A percentile compares a stretch with the other conserved stretches of the same genome.
phyloP scores from a whole-genome alignment of 129 eudicot species.

The Flaveria brownii region DNA sequence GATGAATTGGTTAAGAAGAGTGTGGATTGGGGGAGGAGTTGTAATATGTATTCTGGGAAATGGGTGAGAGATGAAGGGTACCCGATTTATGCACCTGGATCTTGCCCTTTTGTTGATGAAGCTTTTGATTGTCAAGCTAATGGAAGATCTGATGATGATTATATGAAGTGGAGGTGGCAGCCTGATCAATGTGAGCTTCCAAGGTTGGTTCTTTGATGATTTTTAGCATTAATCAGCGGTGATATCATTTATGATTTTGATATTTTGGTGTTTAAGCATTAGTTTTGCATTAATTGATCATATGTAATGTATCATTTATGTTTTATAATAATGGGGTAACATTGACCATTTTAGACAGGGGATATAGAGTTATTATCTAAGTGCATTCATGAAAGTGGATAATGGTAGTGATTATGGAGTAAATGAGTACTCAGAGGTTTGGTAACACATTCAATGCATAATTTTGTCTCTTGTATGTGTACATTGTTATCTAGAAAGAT shows the following conservation, averaged over 20 bases:
- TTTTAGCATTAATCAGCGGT: slow-evolving; percentile 16
- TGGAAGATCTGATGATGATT: slow-evolving; percentile 75
- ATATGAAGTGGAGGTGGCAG: slow-evolving; percentile 82
- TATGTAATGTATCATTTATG: no score
- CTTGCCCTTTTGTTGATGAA: no score
- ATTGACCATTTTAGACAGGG: no score
- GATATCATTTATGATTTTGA: not conserved
- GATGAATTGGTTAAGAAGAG: no score
- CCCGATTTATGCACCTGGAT: no score
- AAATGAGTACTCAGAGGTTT: no score
- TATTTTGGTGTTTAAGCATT: no score
- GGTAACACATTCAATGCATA: slow-evolving; percentile 3
- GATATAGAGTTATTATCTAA: not conserved
- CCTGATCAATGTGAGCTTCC: slow-evolving; percentile 91
- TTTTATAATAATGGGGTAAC: not conserved
- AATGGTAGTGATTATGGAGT: not conserved
- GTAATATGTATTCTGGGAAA: no score
- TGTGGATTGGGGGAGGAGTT: no score
- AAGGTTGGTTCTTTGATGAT: slow-evolving; percentile 44
- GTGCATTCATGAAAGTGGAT: slow-evolving; percentile 4
- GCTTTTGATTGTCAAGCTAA: slow-evolving; percentile 29
- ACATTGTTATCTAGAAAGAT: no score
- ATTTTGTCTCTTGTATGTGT: not conserved
- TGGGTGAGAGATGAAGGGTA: no score
- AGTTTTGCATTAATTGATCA: no score